Evolutionary conservation across 2,329 filamentous ascomycete species (phyloP), one percentile per base, ranked within the genome.

Genomic region (Phaeosphaeriaceae sp.): DNA sequence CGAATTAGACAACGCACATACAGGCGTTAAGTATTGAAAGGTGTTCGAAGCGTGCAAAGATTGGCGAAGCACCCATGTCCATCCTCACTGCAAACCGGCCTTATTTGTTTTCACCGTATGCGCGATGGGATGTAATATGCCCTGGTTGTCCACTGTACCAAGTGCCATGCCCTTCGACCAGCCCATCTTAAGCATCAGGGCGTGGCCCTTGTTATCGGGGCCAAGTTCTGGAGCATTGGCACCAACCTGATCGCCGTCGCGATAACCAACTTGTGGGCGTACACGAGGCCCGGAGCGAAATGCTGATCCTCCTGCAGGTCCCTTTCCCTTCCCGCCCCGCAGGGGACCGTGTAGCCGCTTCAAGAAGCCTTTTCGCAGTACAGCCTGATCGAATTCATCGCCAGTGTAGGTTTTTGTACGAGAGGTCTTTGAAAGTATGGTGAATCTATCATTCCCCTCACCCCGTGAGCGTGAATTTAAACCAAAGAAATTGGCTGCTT

Each of bases 151-250:
- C 1, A 79, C 69, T 9, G 89, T 85, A 43, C 94, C 94, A 1
- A 99, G 81, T 1, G 89, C 89, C 67, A 87, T 96, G 4, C 94
- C 94, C 43, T 82, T 87, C 53, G 84, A 89, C 92, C 94, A 99
- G 3, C 94, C 94, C 94, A 97, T 97, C 76, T 94, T 97, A 76
- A 96, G 91, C 56, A 99, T 76, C 85, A 99, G 89, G 3, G 86
- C 85, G 42, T 91, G 84, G 9, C 94, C 94, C 59, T 85, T 90
- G 70, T 96, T 97, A 44, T 88, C 89, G 4, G 80, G 78, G 1
- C 90, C 89, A 26, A 99, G 81, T 70, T 96, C 92, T 9, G 92
- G 89, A 1, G 93, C 92, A 39, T 86, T 84, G 1, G 84, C 90
- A 39, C 93, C 94, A 2, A 97, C 92, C 21, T 96, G 78, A 58